Evolutionary conservation across 176 grass and related monocot genomes (phyloP).

Genomic region (Hordeum marinum): DNA sequence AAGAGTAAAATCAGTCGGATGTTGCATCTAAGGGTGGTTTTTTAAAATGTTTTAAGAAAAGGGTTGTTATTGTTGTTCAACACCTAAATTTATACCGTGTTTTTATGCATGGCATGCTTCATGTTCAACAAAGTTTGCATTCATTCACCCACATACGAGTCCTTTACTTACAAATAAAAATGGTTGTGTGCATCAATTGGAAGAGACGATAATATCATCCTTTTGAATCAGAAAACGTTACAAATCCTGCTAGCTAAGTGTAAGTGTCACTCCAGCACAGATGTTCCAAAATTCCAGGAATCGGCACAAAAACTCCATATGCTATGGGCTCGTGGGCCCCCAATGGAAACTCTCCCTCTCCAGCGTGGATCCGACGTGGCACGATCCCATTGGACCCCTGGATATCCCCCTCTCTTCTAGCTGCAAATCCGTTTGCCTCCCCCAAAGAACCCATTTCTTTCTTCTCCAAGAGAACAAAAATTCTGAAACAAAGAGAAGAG

Average conservation of each 20-base stretch:
- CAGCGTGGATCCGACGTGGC: conserved; percentile 30
- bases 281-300: background rate
- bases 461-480: background rate
- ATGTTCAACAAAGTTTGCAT: background rate
- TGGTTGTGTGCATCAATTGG: too few species aligned
- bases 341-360: background rate
- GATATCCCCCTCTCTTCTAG: conserved; percentile 24
- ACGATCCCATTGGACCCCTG: conserved; percentile 1
- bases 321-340: background rate
- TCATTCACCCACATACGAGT: background rate
- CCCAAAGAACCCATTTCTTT: background rate
- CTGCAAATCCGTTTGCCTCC: conserved; percentile 26
- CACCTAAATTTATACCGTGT: background rate
- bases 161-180: too few species aligned
- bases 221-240: too few species aligned
- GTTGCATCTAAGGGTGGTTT: background rate
- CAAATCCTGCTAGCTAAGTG: background rate
- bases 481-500: background rate
- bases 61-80: background rate
- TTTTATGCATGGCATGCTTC: background rate
- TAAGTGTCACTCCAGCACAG: background rate
- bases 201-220: too few species aligned
- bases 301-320: background rate
- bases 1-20: background rate
- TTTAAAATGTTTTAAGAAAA: too few species aligned